Evolutionary conservation across 2,329 filamentous ascomycete species (phyloP).

Genomic region (Lasiodiplodia hormozganensis): DNA sequence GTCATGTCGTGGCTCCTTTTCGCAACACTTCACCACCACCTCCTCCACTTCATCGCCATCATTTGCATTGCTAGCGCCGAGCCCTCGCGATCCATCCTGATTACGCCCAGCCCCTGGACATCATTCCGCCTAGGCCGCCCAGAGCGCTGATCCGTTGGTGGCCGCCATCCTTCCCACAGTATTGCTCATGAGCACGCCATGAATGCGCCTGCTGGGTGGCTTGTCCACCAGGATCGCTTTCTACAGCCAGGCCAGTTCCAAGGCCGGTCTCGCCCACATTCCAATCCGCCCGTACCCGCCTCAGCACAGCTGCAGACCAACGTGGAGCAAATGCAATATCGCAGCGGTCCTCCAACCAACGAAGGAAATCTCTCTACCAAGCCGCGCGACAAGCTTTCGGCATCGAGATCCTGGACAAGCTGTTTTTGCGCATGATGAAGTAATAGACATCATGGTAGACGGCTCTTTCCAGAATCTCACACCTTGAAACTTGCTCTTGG

Average conservation of each 20-base stretch:
- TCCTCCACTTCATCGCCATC: neutral
- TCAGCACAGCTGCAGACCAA: neutral
- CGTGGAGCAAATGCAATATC: conserved; percentile 13
- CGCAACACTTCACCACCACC: neutral
- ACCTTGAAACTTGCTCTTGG: neutral
- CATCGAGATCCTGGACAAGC: neutral
- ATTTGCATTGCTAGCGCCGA: neutral
- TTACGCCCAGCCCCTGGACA: neutral
- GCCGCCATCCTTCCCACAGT: neutral
- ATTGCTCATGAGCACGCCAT: neutral
- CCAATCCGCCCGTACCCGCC: too few species aligned
- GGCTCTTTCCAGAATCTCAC: neutral
- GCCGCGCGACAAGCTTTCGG: neutral
- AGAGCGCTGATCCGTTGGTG: neutral
- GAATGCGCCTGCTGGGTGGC: conserved; percentile 21
- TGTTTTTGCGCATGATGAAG: conserved; percentile 15
- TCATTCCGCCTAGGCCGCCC: neutral
- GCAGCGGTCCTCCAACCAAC: neutral
- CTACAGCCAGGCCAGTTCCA: conserved; percentile 23
- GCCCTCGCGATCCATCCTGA: neutral
- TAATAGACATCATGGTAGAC: neutral
- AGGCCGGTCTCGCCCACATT: neutral
- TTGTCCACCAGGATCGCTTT: conserved; percentile 28
- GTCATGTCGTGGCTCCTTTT: neutral
- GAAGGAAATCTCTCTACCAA: neutral